Evolutionary conservation across 257 asterid species (phyloP).

Genomic region (Misopates orontium): DNA sequence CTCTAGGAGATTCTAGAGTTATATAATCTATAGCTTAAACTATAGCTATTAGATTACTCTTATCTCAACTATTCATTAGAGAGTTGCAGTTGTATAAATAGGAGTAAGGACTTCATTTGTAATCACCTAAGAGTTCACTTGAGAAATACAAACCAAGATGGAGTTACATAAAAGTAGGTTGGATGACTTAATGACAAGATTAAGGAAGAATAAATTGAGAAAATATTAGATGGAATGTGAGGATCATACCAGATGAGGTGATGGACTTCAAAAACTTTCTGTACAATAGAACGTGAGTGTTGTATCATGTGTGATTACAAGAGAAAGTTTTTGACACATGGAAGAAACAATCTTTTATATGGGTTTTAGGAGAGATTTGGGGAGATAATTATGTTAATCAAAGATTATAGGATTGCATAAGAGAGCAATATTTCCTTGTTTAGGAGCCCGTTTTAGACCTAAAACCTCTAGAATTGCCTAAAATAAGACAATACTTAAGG

Average conservation of each 20-base stretch:
- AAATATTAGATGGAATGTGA: not conserved
- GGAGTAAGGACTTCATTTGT: too few species aligned
- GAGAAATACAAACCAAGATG: not conserved
- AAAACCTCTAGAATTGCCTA: slow-evolving; percentile 26
- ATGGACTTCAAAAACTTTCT: slow-evolving; percentile 20
- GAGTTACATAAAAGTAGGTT: too few species aligned
- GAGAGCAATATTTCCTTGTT: slow-evolving; percentile 8
- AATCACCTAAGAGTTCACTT: too few species aligned
- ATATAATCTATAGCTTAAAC: too few species aligned
- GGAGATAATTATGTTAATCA: slow-evolving; percentile 41
- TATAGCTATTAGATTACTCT: too few species aligned
- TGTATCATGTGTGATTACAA: slow-evolving; percentile 10
- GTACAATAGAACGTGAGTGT: slow-evolving; percentile 16
- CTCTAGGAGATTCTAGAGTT: too few species aligned
- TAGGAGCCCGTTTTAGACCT: slow-evolving; percentile 24
- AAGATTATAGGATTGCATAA: not conserved
- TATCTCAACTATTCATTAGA: too few species aligned
- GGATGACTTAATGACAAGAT: not conserved
- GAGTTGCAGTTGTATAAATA: too few species aligned
- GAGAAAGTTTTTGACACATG: not conserved
- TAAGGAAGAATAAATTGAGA: not conserved
- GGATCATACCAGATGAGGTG: slow-evolving; percentile 33
- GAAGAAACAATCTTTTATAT: not conserved
- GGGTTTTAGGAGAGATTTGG: slow-evolving; percentile 25
- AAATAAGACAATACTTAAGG: slow-evolving; percentile 20